A percentile compares a stretch with the other conserved stretches of the same genome.
Conservation (phyloP, 2,329 filamentous ascomycete species). For the Penicillium brevicompactum region DNA sequence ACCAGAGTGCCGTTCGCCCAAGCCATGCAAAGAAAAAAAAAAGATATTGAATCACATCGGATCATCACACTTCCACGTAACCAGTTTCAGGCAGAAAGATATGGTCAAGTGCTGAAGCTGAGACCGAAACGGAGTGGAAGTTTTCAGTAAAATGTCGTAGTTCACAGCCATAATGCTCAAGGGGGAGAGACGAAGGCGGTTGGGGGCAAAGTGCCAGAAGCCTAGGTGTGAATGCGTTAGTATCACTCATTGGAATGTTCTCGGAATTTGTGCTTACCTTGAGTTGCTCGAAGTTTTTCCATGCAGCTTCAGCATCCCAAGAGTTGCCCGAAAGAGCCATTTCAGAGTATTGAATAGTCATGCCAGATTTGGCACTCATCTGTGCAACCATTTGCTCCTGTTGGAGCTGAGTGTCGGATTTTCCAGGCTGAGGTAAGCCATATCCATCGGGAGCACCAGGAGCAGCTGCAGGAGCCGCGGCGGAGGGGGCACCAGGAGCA, state of each 20-base stretch:
- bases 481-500: conserved; percentile 11
- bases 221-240: conserved; percentile 29
- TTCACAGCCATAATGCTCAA: conserved; percentile 6
- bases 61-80: conserved; percentile 10
- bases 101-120: conserved; percentile 4
- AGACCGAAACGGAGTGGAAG: not conserved
- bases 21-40: conserved; percentile 33
- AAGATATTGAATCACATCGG: conserved; percentile 6
- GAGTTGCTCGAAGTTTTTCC: conserved; percentile 73
- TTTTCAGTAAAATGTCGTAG: not conserved
- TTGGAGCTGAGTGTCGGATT: conserved; percentile 55
- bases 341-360: conserved; percentile 76
- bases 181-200: conserved; percentile 50
- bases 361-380: conserved; percentile 74
- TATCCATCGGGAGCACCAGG: conserved; percentile 37
- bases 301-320: conserved; percentile 78
- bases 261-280: conserved; percentile 56
- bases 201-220: conserved; percentile 48
- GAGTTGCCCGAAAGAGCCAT: conserved; percentile 77
- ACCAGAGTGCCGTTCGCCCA: conserved; percentile 32
- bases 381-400: conserved; percentile 71
- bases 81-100: conserved; percentile 7
- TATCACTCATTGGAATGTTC: not conserved
- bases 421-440: conserved; percentile 45
- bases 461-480: conserved; percentile 14